Evolutionary conservation across 164 flowering plant genomes (phyloP), one percentile per base, ranked within the genome.

Genomic region (Vitis rotundifolia): DNA sequence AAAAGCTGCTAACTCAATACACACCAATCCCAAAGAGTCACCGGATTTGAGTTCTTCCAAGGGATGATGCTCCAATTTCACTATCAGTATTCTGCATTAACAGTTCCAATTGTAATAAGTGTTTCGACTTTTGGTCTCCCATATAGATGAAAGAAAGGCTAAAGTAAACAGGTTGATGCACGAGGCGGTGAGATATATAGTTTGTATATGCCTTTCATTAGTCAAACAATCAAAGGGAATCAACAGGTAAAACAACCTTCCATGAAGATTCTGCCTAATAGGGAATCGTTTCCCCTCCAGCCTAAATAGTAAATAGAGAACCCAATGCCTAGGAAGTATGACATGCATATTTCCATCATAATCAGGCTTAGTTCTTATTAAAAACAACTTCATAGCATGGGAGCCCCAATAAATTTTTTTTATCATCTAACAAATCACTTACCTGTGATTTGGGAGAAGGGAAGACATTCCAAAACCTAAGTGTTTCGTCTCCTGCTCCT

Each of bases 401-500:
- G 54, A 22, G 26, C 26, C 26, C 26, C 26, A 22, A 22, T 2
- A 22, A 22, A 1, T 6, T 2, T 57, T 19, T 63, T 18, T 47
- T 16, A 64, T 15, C 28, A 37, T 13, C 13, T 16, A 8, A 68
- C 48, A 44, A 26, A 14, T 13, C 48, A 58, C 60, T 73, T 78
- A 85, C 98, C 91, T 91, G 95, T 66, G 94, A 91, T 76, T 93
- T 93, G 13, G 94, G 94, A n/a, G 97, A 91, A 68, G 99, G 99
- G 74, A 95, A 95, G 11, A 95, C 94, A 81, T 91, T 95, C 99
- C 99, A 95, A 77, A 95, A 95, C 64, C 98, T 71, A 13, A 93
- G 96, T 44, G 98, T 95, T 80, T 95, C 99, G 74, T 95, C 99
- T 65, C 99, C 99, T 16, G 99, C 98, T 69, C 98, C 99, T 0